Percentiles rank a stretch among this genome's conserved stretches.
Evolutionary conservation across 2,329 filamentous ascomycete species (phyloP).

Genomic region (Colletotrichum tanaceti): DNA sequence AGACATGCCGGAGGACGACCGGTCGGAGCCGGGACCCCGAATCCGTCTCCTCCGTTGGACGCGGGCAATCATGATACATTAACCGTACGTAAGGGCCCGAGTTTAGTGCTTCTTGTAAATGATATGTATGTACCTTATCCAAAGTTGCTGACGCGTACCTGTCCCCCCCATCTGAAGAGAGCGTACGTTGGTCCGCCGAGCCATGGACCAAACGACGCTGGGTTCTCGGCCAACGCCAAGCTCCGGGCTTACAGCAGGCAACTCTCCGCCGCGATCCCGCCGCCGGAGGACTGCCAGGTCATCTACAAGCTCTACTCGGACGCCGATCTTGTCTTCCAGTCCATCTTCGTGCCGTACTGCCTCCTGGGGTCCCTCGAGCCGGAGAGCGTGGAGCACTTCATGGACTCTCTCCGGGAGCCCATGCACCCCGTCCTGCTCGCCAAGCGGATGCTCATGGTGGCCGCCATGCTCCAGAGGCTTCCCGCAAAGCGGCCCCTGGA

Average conservation of each 20-base stretch:
- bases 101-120: too few species aligned
- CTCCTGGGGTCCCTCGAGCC: background rate
- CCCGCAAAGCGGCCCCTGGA: conserved; percentile 48
- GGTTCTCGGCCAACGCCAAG: conserved; percentile 27
- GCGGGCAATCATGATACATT: background rate
- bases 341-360: conserved; percentile 44
- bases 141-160: background rate
- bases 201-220: conserved; percentile 19
- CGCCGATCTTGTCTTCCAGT: conserved; percentile 43
- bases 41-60: background rate
- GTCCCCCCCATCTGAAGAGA: too few species aligned
- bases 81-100: background rate
- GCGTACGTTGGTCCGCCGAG: too few species aligned
- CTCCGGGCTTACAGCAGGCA: conserved; percentile 22
- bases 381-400: conserved; percentile 27
- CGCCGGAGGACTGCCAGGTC: conserved; percentile 35
- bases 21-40: background rate
- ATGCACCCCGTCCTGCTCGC: conserved; percentile 56
- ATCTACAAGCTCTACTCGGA: conserved; percentile 37
- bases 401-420: conserved; percentile 42
- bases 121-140: too few species aligned
- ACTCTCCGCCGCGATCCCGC: conserved; percentile 43
- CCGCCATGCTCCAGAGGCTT: conserved; percentile 51
- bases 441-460: conserved; percentile 53
- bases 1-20: background rate